A percentile compares a stretch with the other conserved stretches of the same genome.
phyloP scores from a whole-genome alignment of 192 early-diverging fungal species.

The Dimargaris verticillata region DNA sequence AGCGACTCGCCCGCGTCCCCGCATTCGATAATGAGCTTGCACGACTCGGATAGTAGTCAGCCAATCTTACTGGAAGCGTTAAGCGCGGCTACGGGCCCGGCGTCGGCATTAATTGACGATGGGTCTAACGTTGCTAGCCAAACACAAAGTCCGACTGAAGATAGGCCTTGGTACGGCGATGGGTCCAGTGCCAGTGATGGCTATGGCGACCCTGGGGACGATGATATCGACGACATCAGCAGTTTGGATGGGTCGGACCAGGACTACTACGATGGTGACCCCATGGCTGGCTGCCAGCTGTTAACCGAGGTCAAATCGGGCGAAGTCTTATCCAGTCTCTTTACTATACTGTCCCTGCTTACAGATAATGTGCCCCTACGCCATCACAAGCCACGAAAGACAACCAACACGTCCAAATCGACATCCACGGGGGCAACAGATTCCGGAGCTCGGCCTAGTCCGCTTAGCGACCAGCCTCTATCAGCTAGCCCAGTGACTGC shows the following conservation, averaged over 20 bases:
- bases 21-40: no score
- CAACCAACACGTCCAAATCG: not conserved
- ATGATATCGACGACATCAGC: constrained; percentile 19
- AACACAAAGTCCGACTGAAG: constrained; percentile 10
- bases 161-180: not conserved
- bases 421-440: not conserved
- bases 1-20: not conserved
- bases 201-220: constrained; percentile 19
- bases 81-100: constrained; percentile 7
- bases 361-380: constrained; percentile 51
- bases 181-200: constrained; percentile 12
- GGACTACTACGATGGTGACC: constrained; percentile 20
- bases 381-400: constrained; percentile 16
- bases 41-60: no score
- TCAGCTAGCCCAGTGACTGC: not conserved
- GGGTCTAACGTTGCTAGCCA: no score
- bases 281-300: constrained; percentile 38
- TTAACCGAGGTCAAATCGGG: constrained; percentile 83
- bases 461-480: not conserved
- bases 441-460: no score
- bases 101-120: constrained; percentile 1
- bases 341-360: constrained; percentile 81
- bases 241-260: constrained; percentile 3
- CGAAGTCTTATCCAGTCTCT: constrained; percentile 80
- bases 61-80: not conserved